Evolutionary conservation across 176 grass and related monocot genomes (phyloP).

Genomic region (Avena atlantica): DNA sequence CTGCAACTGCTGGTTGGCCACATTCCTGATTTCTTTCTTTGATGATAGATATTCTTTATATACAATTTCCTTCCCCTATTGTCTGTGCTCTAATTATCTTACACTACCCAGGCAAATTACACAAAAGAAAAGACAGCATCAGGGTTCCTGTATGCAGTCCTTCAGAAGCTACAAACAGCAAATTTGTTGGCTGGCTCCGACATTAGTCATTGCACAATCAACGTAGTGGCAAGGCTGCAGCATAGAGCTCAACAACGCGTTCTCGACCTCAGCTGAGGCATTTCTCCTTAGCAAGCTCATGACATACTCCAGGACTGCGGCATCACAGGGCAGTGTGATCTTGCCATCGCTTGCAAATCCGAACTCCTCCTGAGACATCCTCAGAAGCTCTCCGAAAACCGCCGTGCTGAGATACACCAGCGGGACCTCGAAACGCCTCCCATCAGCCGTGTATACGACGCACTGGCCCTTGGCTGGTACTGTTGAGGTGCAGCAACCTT

Average conservation of each 20-base stretch:
- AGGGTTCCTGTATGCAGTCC: not conserved
- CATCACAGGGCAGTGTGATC: conserved; percentile 66
- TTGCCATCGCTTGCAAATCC: conserved; percentile 39
- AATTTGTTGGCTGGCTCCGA: conserved; percentile 23
- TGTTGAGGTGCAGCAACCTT: conserved; percentile 13
- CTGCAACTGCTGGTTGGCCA: not conserved
- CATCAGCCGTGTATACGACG: conserved; percentile 45
- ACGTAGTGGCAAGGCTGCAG: conserved; percentile 14
- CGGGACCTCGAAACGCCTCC: conserved; percentile 61
- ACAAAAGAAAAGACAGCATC: not conserved
- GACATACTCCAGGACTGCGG: conserved; percentile 54
- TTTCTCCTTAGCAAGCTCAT: conserved; percentile 50
- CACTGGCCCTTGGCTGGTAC: conserved; percentile 47
- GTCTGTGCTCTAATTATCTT: not conserved
- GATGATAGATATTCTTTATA: not conserved
- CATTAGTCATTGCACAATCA: not conserved
- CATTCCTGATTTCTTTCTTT: not conserved
- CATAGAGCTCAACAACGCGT: conserved; percentile 53
- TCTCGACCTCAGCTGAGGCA: conserved; percentile 56
- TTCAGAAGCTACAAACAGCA: conserved; percentile 29
- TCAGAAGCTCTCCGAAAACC: conserved; percentile 53
- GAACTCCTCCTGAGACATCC: conserved; percentile 62
- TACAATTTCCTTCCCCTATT: conserved; percentile 1
- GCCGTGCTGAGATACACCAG: conserved; percentile 43
- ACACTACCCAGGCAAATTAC: not conserved